These are phyloP conservation scores for Ocimum tenuiflorum DNA, from an alignment of 257 asterid species.

Conservation along the genomic window DNA sequence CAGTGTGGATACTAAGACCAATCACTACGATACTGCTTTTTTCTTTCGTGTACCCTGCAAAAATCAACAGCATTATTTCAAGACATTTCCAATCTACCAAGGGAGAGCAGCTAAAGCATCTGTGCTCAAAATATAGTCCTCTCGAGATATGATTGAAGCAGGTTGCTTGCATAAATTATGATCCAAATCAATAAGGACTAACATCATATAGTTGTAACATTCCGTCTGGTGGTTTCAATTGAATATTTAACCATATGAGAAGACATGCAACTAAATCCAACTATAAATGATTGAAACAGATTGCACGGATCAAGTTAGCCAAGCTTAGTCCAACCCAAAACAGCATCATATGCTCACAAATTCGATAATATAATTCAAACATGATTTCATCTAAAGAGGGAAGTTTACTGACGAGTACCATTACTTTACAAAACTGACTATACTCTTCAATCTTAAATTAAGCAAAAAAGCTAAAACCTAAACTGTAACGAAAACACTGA, in stretches of 20 bases:
- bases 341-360: not conserved
- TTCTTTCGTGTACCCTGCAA: conserved; percentile 76
- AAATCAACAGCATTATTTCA: not conserved
- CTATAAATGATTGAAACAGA: not conserved
- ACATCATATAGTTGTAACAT: too few relatives aligned
- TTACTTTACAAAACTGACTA: not conserved
- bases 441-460: not conserved
- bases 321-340: not conserved
- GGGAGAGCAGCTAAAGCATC: not conserved
- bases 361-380: not conserved
- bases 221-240: too few relatives aligned
- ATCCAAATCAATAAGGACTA: too few relatives aligned
- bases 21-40: conserved; percentile 83
- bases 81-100: not conserved
- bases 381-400: not conserved
- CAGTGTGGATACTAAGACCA: conserved; percentile 75
- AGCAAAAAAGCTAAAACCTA: not conserved
- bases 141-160: not conserved
- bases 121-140: not conserved
- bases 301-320: not conserved
- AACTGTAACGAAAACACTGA: not conserved
- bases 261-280: not conserved
- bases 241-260: not conserved
- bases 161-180: not conserved
- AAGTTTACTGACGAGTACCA: not conserved